Conservation (phyloP, 2,329 filamentous ascomycete species). For the Cercospora zeae-maydis region DNA sequence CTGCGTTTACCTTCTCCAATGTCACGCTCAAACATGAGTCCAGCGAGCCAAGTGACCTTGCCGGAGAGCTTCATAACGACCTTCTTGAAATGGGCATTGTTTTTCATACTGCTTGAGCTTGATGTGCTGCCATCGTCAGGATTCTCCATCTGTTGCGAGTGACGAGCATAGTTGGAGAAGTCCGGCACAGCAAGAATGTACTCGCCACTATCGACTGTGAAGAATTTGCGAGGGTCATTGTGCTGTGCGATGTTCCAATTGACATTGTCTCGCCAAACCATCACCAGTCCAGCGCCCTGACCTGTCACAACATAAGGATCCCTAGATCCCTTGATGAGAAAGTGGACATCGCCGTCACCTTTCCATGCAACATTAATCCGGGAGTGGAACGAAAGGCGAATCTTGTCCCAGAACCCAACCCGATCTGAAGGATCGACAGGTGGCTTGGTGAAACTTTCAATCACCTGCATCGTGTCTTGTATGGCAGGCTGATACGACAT, state of each 20-base stretch:
- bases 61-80: conserved; percentile 98
- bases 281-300: conserved; percentile 88
- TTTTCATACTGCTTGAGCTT: conserved; percentile 62
- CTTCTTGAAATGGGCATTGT: conserved; percentile 89
- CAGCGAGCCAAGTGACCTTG: conserved; percentile 88
- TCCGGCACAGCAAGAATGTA: conserved; percentile 94
- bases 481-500: conserved; percentile 97
- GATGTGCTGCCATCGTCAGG: conserved; percentile 56
- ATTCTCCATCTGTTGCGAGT: conserved; percentile 49
- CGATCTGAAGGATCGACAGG: conserved; percentile 89
- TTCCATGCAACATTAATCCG: conserved; percentile 86
- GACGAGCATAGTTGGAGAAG: conserved; percentile 80
- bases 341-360: conserved; percentile 90
- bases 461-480: conserved; percentile 99
- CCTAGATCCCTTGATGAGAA: conserved; percentile 81
- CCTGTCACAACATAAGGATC: conserved; percentile 93
- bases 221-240: conserved; percentile 85
- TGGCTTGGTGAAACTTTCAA: conserved; percentile 95
- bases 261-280: conserved; percentile 98
- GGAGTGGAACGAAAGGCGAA: conserved; percentile 89
- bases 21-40: conserved; percentile 87
- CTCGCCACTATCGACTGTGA: conserved; percentile 92
- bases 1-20: conserved; percentile 67
- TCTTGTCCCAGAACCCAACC: conserved; percentile 98
- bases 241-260: conserved; percentile 79